Evolutionary conservation across 2,329 filamentous ascomycete species (phyloP).

Genomic region (Ustilaginoidea virens): DNA sequence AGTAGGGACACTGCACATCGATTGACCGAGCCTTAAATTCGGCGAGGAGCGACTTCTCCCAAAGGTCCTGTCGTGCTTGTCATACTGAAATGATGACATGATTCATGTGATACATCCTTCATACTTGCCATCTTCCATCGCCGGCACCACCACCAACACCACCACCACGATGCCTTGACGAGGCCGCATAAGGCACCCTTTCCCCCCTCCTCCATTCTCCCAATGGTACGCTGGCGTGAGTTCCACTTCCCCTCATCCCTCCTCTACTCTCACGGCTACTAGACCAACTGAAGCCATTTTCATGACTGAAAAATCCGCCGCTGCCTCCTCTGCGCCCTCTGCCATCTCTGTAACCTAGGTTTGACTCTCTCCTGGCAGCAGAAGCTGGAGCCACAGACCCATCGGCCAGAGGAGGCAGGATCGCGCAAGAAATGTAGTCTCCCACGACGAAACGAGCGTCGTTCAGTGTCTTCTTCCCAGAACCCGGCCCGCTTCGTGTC

Average conservation of each 20-base stretch:
- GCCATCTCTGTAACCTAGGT: slow-evolving; percentile 4
- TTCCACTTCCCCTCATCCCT: slow-evolving; percentile 24
- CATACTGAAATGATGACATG: no score
- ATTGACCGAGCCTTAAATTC: no score
- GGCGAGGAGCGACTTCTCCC: no score
- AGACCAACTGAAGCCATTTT: slow-evolving; percentile 17
- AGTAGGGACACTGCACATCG: no score
- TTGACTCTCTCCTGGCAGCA: slow-evolving; percentile 13
- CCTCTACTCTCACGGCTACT: slow-evolving; percentile 21
- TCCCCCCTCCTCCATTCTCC: slow-evolving; percentile 57
- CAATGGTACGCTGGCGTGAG: slow-evolving; percentile 22
- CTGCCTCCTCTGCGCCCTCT: slow-evolving; percentile 12
- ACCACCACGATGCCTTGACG: slow-evolving; percentile 13
- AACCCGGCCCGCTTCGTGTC: slow-evolving; percentile 34
- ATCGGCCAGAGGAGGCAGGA: slow-evolving; percentile 59
- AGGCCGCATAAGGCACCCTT: slow-evolving; percentile 36
- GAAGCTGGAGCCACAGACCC: slow-evolving; percentile 56
- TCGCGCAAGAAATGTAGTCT: slow-evolving; percentile 73
- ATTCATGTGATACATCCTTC: background rate
- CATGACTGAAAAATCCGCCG: slow-evolving; percentile 11
- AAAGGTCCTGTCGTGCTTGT: no score
- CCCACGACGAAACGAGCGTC: slow-evolving; percentile 76
- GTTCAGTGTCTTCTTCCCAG: slow-evolving; percentile 59
- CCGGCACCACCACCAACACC: slow-evolving; percentile 8
- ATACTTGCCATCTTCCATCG: slow-evolving; percentile 12